Conservation (phyloP, 176 grass and related monocot species). For the Oryza punctata region DNA sequence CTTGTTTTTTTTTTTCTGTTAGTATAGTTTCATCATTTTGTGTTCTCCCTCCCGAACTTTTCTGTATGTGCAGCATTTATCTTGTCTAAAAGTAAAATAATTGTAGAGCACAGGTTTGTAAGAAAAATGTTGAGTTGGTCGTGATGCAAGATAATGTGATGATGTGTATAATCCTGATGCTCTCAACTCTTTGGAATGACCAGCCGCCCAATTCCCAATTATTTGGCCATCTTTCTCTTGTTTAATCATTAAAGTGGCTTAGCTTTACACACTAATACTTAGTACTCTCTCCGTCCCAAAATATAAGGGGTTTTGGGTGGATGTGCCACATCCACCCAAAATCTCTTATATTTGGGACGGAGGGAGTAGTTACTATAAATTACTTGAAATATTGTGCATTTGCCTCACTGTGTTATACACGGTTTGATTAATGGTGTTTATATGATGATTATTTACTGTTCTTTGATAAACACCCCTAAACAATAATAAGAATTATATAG, state of each 20-base stretch:
- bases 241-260: not conserved
- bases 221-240: not conserved
- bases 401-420: not conserved
- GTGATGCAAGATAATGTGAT: too few relatives aligned
- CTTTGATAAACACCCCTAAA: not conserved
- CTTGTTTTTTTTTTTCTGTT: constrained; percentile 20
- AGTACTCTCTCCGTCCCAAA: too few relatives aligned
- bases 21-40: not conserved
- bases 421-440: not conserved
- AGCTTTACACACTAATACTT: not conserved
- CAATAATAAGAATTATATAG: not conserved
- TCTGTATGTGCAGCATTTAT: not conserved
- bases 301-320: too few relatives aligned
- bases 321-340: too few relatives aligned
- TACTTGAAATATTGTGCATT: not conserved
- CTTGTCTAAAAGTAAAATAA: constrained; percentile 9
- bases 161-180: too few relatives aligned
- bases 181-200: too few relatives aligned
- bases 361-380: not conserved
- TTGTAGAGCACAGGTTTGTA: not conserved
- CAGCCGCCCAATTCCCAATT: not conserved
- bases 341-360: too few relatives aligned
- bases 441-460: not conserved
- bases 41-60: not conserved
- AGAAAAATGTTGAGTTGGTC: too few relatives aligned